Evolutionary conservation across 1,284 basidiomycete species (phyloP), one percentile per base, ranked within the genome.

Genomic region (Microbotryum violaceum): DNA sequence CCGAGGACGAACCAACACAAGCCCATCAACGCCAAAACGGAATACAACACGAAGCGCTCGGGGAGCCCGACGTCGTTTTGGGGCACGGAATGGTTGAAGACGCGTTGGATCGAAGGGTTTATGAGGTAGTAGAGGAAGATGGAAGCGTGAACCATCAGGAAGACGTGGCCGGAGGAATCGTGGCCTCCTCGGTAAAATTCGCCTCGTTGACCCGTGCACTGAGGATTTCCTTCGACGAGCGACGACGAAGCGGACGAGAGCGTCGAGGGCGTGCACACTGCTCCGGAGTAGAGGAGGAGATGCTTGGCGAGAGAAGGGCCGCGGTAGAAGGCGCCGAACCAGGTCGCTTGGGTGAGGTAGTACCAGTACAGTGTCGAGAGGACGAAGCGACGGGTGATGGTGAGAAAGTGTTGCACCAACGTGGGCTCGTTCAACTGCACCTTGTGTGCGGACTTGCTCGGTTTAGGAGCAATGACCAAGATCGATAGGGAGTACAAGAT

Each of bases 151-250:
- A 88, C 88, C 68, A 97, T 82, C 65, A 98, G 82, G 78, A 97
- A 97, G 29, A 91, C 82, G 74, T 98, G 94, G 2, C 93, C 93
- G 0, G 90, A 93, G 16, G 97, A 84, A 72, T 98, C 94, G 74
- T 96, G 91, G 0, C 93, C 93, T 63, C 82, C 85, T 71, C 83
- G 82, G 69, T 70, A 72, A 55, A 68, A 70, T 50, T 70, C 66
- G 31, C 70, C 66, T 9, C 25, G 37, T 1, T 49, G 48, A 23
- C 66, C 66, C 1, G 59, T 61, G 52, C 66, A 67, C 6, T 55
- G 44, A 9, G 52, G 47, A 7, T 56, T 53, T 18, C 27, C 37
- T 6, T n/a, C 47, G 27, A 52, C 33, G 44, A 29, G 53, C 27
- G 52, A 45, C 44, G 46, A 42, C 31, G 62, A 49, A 47, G 44